Evolutionary conservation across 2,329 filamentous ascomycete genomes (phyloP), one percentile per base, ranked within the genome.

Genomic region (Aspergillus spinulosporus): DNA sequence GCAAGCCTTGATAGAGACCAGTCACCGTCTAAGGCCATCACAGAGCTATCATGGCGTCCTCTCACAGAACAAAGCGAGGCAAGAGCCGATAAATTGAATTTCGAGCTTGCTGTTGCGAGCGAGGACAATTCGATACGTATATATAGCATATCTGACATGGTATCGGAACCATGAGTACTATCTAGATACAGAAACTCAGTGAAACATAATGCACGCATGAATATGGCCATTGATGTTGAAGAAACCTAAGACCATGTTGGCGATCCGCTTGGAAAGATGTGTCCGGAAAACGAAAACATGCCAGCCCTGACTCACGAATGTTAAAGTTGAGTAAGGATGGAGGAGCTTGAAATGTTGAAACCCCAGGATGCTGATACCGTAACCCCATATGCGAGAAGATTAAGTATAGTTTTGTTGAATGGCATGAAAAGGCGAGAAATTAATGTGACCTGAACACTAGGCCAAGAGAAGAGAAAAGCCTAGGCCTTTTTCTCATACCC

Each of bases 1-100:
- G 62, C 65, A 44, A 66, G 64, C 36, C 59, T 77, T 49, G 73
- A 75, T 32, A 66, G 60, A 54, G 52, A 62, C 5, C 66, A 83
- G 49, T 83, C 79, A 43, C 81, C 88, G 1, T 85, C 87, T 26
- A 88, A 83, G 68, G 74, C 86, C 1, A 81, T 90, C 21, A 80
- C 84, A 26, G 86, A 88, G 68, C 75, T 92, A 36, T 80, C 86
- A 5, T 92, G 89, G 89, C 81, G 85, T 59, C 88, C 88, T 4
- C 31, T 39, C 46, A 60, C 49, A 28, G 29, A 11, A 45, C 46
- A 5, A 39, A 57, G 15, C 5, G 62, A 59, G 5, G n/a, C 34
- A 34, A 57, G 47, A 26, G 58, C 61, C 42, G 59, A 40, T 15
- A 59, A 21, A 48, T 37, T 53, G 49, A 55, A 39, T 34, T 68